Evolutionary conservation across 352 stramenopile species (phyloP).

Genomic region (Blastocystis hominis): DNA sequence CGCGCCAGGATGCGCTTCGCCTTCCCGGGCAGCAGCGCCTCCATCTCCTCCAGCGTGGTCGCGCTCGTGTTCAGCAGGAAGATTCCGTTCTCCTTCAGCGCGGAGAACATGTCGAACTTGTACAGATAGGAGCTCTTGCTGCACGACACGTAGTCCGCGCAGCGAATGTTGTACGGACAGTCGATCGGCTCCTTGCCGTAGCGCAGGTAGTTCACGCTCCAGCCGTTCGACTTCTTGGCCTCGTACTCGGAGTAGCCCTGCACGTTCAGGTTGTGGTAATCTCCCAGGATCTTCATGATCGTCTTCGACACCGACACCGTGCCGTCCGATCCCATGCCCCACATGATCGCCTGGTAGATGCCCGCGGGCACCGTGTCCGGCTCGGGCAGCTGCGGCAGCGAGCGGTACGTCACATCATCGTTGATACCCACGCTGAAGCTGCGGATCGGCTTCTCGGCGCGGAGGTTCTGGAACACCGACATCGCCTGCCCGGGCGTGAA

Average conservation of each 20-base stretch:
- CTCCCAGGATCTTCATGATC: constrained; percentile 66
- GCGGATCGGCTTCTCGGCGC: constrained; percentile 66
- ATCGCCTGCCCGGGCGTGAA: constrained; percentile 75
- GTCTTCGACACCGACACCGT: constrained; percentile 67
- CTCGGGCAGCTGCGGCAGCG: constrained; percentile 43
- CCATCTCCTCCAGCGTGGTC: constrained; percentile 63
- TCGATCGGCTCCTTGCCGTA: constrained; percentile 62
- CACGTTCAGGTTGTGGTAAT: constrained; percentile 63
- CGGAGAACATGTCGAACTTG: constrained; percentile 67
- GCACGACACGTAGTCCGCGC: constrained; percentile 65
- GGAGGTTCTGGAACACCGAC: constrained; percentile 68
- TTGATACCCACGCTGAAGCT: constrained; percentile 68
- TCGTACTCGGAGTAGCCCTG: constrained; percentile 69
- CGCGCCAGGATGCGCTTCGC: constrained; percentile 64
- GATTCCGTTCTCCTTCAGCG: constrained; percentile 63
- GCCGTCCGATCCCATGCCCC: constrained; percentile 71
- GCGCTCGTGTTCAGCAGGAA: constrained; percentile 67
- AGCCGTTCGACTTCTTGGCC: constrained; percentile 66
- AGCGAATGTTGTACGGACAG: constrained; percentile 61
- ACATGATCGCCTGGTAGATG: constrained; percentile 78
- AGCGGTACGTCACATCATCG: background rate
- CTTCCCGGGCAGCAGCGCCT: constrained; percentile 64
- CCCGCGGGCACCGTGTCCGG: constrained; percentile 66
- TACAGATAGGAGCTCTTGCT: constrained; percentile 66
- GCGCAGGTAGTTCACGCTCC: constrained; percentile 64